A percentile compares a stretch with the other conserved stretches of the same genome.
Evolutionary conservation across 1,284 basidiomycete species (phyloP).

Genomic region (Ustilago shanxiensis): DNA sequence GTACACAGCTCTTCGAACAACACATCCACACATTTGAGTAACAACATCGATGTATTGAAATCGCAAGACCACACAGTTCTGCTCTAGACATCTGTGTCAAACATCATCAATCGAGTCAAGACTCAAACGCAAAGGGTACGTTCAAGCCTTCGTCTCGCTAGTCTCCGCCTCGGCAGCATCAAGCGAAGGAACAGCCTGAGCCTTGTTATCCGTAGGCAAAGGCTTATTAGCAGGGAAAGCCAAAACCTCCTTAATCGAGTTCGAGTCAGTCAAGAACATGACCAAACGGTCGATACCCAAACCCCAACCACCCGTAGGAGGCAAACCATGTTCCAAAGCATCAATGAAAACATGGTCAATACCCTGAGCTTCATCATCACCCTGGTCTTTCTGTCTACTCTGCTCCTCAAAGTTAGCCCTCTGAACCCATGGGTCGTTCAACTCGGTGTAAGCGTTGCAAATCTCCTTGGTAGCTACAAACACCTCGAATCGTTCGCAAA

Average conservation of each 20-base stretch:
- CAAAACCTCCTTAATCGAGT: conserved; percentile 88
- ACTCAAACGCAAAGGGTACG: too few species aligned
- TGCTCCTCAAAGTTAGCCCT: conserved; percentile 93
- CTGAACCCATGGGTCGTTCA: conserved; percentile 80
- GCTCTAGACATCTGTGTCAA: too few species aligned
- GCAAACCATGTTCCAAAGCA: conserved; percentile 94
- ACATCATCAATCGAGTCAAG: too few species aligned
- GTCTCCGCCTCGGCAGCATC: conserved; percentile 29
- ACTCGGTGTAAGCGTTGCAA: conserved; percentile 81
- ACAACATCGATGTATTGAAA: neutral
- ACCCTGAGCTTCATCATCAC: conserved; percentile 97
- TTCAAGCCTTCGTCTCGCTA: conserved; percentile 21
- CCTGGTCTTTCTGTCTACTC: conserved; percentile 91
- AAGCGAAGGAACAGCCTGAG: conserved; percentile 28
- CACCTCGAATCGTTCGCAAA: conserved; percentile 98
- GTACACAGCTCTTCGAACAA: too few species aligned
- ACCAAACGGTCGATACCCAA: conserved; percentile 59
- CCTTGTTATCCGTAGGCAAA: conserved; percentile 48
- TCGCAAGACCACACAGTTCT: too few species aligned
- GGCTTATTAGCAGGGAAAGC: conserved; percentile 93
- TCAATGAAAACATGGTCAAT: conserved; percentile 76
- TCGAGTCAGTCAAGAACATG: conserved; percentile 62
- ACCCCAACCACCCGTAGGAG: conserved; percentile 86
- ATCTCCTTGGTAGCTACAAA: conserved; percentile 99
- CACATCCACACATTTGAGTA: neutral